phyloP scores from a whole-genome alignment of 2,329 filamentous ascomycete species.

The Aspergillus proliferans region DNA sequence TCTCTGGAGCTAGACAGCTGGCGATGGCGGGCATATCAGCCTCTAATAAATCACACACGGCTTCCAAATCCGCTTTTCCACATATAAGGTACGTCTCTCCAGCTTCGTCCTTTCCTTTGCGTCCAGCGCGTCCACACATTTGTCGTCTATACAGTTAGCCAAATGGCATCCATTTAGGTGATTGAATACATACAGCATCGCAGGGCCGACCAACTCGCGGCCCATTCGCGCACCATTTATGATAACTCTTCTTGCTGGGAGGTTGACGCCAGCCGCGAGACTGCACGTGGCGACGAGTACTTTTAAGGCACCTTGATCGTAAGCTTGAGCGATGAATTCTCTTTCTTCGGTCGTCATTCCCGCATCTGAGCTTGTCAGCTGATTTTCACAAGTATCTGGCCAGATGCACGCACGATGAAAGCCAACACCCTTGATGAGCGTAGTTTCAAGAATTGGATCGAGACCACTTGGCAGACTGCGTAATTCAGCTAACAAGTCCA shows the following conservation, averaged over 20 bases:
- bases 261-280: constrained; percentile 75
- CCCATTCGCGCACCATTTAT: constrained; percentile 71
- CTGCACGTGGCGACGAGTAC: constrained; percentile 73
- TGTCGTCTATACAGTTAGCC: constrained; percentile 49
- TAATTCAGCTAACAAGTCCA: constrained; percentile 61
- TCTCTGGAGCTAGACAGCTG: constrained; percentile 63
- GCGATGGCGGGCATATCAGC: constrained; percentile 64
- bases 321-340: constrained; percentile 64
- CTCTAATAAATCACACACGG: constrained; percentile 63
- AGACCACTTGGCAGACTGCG: constrained; percentile 60
- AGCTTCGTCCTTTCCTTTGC: constrained; percentile 70
- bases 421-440: constrained; percentile 60
- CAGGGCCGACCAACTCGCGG: constrained; percentile 66
- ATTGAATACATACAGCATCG: constrained; percentile 54
- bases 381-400: not conserved
- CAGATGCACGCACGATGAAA: constrained; percentile 60
- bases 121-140: constrained; percentile 71
- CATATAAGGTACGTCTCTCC: constrained; percentile 75
- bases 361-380: constrained; percentile 32
- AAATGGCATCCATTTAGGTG: not conserved
- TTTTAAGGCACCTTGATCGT: constrained; percentile 61
- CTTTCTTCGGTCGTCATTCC: constrained; percentile 67
- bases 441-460: constrained; percentile 60
- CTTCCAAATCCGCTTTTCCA: constrained; percentile 60
- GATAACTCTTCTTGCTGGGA: constrained; percentile 66